phyloP scores from a whole-genome alignment of 192 early-diverging fungal genomes.

The Bifiguratus adelaidae region DNA sequence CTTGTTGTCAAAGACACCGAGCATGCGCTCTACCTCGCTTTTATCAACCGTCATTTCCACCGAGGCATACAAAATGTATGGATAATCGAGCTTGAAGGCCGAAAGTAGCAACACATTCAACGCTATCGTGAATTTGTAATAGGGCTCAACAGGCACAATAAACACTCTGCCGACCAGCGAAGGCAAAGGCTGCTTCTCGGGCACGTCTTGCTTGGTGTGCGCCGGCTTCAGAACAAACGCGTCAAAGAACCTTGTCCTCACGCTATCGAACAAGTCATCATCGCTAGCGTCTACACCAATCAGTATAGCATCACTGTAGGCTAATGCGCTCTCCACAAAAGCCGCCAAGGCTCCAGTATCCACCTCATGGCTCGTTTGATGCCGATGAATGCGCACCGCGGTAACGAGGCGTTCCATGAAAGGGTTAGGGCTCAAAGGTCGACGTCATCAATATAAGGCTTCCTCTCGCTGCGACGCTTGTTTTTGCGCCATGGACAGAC shows the following conservation, averaged over 20 bases:
- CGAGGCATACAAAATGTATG: background rate
- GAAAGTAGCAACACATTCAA: background rate
- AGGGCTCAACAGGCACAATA: background rate
- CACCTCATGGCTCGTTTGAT: background rate
- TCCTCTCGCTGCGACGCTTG: too few species aligned
- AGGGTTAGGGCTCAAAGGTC: too few species aligned
- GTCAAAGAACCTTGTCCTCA: background rate
- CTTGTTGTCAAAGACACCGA: too few species aligned
- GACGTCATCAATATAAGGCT: too few species aligned
- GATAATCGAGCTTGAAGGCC: background rate
- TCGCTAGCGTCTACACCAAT: background rate
- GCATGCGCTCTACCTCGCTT: too few species aligned
- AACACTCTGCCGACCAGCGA: background rate
- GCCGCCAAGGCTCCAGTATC: background rate
- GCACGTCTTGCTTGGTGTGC: background rate
- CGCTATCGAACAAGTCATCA: background rate
- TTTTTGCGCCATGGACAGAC: slow-evolving; percentile 5
- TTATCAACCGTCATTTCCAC: too few species aligned
- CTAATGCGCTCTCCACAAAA: background rate
- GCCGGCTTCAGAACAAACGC: background rate
- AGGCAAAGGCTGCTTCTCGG: background rate
- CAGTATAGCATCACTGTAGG: background rate
- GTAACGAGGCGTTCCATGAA: too few species aligned
- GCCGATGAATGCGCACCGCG: background rate
- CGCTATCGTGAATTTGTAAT: background rate